Evolutionary conservation across 495 filamentous ascomycete species (phyloP).

Genomic region (Penicillium crystallinum): DNA sequence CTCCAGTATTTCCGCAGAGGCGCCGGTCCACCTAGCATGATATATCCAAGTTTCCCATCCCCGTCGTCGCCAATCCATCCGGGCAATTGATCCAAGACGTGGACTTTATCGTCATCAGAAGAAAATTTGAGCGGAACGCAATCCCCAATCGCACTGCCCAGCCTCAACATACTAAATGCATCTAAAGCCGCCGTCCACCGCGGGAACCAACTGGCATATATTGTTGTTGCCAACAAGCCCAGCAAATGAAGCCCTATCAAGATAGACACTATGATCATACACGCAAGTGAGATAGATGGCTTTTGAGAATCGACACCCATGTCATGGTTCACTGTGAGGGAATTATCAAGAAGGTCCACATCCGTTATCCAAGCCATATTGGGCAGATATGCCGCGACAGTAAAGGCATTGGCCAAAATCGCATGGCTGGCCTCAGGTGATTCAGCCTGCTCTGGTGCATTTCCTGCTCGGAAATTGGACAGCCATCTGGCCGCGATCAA

Average conservation of each 20-base stretch:
- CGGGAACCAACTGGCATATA: background rate
- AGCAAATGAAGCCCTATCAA: background rate
- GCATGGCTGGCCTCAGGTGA: too few species aligned
- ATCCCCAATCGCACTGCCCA: background rate
- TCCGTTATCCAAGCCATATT: background rate
- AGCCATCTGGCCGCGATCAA: too few species aligned
- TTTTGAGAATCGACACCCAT: background rate
- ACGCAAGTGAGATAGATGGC: background rate
- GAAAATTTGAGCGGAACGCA: background rate
- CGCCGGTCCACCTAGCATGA: too few species aligned
- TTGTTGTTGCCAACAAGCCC: background rate
- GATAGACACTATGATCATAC: background rate
- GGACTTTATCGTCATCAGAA: background rate
- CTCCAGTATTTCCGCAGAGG: too few species aligned
- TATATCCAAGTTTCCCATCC: too few species aligned
- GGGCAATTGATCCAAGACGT: background rate
- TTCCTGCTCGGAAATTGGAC: too few species aligned
- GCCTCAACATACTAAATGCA: background rate
- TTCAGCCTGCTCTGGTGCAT: too few species aligned
- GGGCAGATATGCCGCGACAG: background rate
- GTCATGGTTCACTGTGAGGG: background rate
- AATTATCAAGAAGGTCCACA: background rate
- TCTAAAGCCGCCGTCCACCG: background rate
- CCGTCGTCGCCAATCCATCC: background rate
- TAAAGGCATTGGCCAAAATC: background rate